Base-by-base conservation (phyloP, 805 yeast genomes). In the Limtongozyma cylindracea region DNA sequence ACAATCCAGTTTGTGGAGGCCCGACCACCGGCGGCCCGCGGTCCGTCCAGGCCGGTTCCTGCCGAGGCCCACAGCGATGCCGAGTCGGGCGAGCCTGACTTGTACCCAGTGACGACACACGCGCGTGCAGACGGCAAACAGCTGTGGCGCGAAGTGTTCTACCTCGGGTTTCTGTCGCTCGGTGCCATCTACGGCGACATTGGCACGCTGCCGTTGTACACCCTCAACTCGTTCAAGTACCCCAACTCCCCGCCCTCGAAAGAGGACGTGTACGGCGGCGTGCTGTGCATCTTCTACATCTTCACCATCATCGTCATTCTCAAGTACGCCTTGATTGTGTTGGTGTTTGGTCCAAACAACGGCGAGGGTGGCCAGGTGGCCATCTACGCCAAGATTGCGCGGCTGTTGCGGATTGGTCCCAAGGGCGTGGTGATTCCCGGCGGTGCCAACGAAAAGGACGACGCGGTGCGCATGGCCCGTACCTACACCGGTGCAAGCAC, bases 331-430 rank as follows among this genome's bases (percentile, higher is more conserved):
- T 32, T 51, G 19, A 37, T 64, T 22, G 69, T 62, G 7, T 42
- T 62, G 21, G 29, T 33, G 11, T 33, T 47, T 20, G 72, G 69
- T 9, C 62, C 66, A 7, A 60, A 62, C 35, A 50, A 58, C 20
- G 66, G 65, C 20, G 68, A 63, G 34, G 71, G 72, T 28, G 71
- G 72, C 1, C 68, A 61, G 27, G 54, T 64, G 16, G 71, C 72
- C n/a, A 53, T 64, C 19, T 64, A 62, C 30, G 58, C 69, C 12
- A 61, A 61, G 32, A 49, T 61, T 16, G 64, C 68, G 4, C 43
- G 63, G 19, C 41, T 43, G 17, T 37, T 61, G 28, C 49, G 47
- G 18, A 41, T 59, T 22, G 62, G 59, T 9, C 60, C 58, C 3
- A 39, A 34, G 19, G 58, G 61, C 13, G 57, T 53, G 4, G 32